Percentiles rank a stretch among this genome's conserved stretches.
phyloP scores from a whole-genome alignment of 257 asterid species.

The Solanum rostratum region DNA sequence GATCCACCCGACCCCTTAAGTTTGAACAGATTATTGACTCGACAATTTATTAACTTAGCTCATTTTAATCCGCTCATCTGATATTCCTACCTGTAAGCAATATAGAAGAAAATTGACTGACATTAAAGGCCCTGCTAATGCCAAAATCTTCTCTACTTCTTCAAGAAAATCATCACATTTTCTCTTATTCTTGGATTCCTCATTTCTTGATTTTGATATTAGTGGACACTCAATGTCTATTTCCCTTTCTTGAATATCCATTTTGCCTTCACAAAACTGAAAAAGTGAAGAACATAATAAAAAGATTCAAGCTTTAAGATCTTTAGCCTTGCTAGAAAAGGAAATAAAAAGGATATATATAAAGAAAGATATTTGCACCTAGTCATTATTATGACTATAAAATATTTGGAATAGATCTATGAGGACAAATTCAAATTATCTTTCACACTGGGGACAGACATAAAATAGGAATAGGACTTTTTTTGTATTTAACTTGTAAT shows the following conservation, averaged over 20 bases:
- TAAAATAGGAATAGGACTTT: neutral
- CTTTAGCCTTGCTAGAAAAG: neutral
- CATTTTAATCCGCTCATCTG: neutral
- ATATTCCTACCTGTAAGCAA: neutral
- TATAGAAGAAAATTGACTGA: neutral
- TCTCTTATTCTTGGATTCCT: neutral
- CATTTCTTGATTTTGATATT: neutral
- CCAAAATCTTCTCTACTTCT: constrained; percentile 9
- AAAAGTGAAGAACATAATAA: neutral
- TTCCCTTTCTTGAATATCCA: neutral
- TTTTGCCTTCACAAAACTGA: neutral
- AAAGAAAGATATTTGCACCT: neutral
- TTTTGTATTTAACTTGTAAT: neutral
- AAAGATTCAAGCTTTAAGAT: neutral
- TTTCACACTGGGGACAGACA: neutral
- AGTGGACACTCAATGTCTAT: neutral
- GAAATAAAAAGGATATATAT: neutral
- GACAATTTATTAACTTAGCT: neutral
- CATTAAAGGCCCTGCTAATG: constrained; percentile 10
- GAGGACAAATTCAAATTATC: neutral
- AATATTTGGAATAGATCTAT: neutral
- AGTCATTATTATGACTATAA: neutral
- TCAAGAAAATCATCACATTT: neutral
- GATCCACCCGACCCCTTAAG: neutral
- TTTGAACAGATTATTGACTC: neutral